Conservation (phyloP, 1,139 yeast genomes). For the Suhomyces choctaworum region DNA sequence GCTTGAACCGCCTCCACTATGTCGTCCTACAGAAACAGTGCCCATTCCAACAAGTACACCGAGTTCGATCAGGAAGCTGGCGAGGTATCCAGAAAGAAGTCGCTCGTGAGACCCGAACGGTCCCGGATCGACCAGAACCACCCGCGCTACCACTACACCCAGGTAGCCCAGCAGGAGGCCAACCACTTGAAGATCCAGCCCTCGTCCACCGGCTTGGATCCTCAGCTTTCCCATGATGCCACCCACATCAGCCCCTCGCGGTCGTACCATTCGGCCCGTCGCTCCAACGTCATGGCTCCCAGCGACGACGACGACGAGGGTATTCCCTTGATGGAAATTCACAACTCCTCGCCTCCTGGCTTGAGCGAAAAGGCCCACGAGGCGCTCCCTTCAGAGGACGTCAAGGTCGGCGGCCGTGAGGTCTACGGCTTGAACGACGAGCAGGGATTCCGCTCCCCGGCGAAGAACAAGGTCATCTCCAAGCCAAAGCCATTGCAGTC, state of each 20-base stretch:
- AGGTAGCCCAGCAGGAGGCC: slow-evolving; percentile 70
- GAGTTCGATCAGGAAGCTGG: slow-evolving; percentile 54
- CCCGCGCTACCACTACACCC: slow-evolving; percentile 81
- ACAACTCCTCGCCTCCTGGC: slow-evolving; percentile 16
- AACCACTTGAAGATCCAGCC: slow-evolving; percentile 66
- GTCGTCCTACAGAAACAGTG: slow-evolving; percentile 21
- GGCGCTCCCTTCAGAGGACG: background rate
- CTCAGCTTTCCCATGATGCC: slow-evolving; percentile 25
- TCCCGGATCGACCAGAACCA: slow-evolving; percentile 65
- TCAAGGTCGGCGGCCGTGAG: slow-evolving; percentile 41
- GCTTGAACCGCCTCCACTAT: slow-evolving; percentile 6
- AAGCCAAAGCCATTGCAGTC: slow-evolving; percentile 16
- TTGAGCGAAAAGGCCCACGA: background rate
- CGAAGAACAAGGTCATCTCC: slow-evolving; percentile 29
- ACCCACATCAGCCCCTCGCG: slow-evolving; percentile 7
- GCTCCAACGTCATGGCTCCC: slow-evolving; percentile 6
- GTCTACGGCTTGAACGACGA: slow-evolving; percentile 66
- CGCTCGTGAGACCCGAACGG: slow-evolving; percentile 80
- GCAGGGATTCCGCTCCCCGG: slow-evolving; percentile 30
- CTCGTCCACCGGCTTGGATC: slow-evolving; percentile 74
- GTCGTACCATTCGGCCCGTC: slow-evolving; percentile 2
- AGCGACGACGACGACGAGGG: slow-evolving; percentile 37
- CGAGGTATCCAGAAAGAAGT: slow-evolving; percentile 55
- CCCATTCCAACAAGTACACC: slow-evolving; percentile 30
- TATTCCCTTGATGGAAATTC: slow-evolving; percentile 47